Evolutionary conservation across 2,329 filamentous ascomycete genomes (phyloP).

Genomic region (Aspergillus tamarii): DNA sequence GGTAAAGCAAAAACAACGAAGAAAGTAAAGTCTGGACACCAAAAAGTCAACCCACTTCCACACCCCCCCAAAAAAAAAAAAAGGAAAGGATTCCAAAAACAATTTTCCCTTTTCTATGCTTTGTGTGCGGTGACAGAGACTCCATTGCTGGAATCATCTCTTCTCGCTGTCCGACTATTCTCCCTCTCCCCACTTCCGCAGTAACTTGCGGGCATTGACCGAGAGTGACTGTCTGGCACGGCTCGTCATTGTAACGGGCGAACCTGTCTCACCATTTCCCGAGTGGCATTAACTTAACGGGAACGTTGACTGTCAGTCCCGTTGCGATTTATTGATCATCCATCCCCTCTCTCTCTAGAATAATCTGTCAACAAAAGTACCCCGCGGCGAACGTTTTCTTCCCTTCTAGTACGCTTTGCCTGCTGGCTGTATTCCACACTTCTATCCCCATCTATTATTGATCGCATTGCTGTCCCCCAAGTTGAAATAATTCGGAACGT

Average conservation of each 20-base stretch:
- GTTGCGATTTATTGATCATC: conserved; percentile 15
- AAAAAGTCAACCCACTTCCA: not conserved
- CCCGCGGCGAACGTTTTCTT: conserved; percentile 23
- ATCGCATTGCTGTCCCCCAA: conserved; percentile 21
- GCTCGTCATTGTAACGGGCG: conserved; percentile 16
- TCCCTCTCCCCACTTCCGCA: not conserved
- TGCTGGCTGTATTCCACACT: conserved; percentile 4
- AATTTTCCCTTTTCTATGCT: conserved; percentile 6
- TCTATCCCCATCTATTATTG: conserved; percentile 4
- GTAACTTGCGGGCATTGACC: not conserved
- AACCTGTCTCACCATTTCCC: conserved; percentile 18
- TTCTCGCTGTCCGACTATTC: not conserved
- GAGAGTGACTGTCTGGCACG: not conserved
- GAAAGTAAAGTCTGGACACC: not conserved
- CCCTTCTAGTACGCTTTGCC: conserved; percentile 12
- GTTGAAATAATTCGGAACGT: conserved; percentile 5
- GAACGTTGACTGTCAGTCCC: conserved; percentile 8
- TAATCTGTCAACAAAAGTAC: conserved; percentile 30
- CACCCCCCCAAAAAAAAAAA: not conserved
- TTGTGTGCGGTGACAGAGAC: not conserved
- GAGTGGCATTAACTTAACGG: conserved; percentile 11
- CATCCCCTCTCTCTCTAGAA: conserved; percentile 7
- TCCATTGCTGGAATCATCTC: not conserved
- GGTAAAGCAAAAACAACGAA: conserved; percentile 2
- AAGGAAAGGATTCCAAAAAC: conserved; percentile 2